Percentiles rank a stretch among this genome's conserved stretches.
Evolutionary conservation across 2,329 filamentous ascomycete species (phyloP).

Genomic region (Nemania diffusa): DNA sequence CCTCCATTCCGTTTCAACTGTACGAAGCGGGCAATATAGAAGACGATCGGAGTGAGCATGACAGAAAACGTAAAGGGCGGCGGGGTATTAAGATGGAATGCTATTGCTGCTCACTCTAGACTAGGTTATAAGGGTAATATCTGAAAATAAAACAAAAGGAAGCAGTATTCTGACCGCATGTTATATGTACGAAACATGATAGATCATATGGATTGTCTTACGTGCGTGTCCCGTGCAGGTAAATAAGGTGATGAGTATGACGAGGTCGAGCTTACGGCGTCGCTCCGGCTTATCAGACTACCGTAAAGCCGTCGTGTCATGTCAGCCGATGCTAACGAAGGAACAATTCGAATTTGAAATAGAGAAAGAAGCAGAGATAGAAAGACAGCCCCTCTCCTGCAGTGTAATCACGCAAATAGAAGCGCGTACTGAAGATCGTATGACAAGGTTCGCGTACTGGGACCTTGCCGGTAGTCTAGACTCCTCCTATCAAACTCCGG

Average conservation of each 20-base stretch:
- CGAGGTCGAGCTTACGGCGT: too few relatives aligned
- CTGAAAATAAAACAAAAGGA: neutral
- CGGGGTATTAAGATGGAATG: conserved; percentile 5
- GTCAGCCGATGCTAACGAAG: neutral
- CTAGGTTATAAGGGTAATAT: neutral
- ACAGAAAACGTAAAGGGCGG: neutral
- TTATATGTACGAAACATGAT: neutral
- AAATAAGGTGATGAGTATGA: neutral
- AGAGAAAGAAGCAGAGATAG: neutral
- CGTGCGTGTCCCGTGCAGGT: neutral
- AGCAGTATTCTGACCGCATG: neutral
- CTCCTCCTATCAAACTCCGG: neutral
- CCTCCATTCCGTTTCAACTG: neutral
- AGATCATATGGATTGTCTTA: neutral
- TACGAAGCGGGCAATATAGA: neutral
- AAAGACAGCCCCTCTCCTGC: neutral
- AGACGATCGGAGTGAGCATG: neutral
- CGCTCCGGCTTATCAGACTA: neutral
- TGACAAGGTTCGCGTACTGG: conserved; percentile 1
- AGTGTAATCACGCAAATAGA: neutral
- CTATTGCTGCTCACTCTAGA: neutral
- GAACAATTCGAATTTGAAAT: neutral
- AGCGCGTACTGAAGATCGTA: neutral
- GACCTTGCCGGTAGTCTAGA: neutral
- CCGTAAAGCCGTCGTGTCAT: neutral